A percentile compares a stretch with the other conserved stretches of the same genome.
Conservation (phyloP, 352 stramenopile genomes). For the Phytophthora lateralis region DNA sequence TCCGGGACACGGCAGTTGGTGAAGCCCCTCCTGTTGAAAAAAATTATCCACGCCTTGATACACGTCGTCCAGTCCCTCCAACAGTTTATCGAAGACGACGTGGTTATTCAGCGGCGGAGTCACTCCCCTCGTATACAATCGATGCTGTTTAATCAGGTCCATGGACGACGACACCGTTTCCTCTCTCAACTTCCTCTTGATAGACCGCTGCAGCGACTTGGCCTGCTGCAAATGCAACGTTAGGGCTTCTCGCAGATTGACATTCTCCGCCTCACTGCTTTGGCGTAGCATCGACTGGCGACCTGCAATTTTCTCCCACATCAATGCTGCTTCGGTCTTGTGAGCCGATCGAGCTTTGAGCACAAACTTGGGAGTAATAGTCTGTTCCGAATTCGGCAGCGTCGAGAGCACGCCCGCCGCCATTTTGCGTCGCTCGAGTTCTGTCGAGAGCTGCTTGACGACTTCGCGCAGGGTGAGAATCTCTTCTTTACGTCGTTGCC, state of each 20-base stretch:
- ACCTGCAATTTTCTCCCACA: conserved; percentile 30
- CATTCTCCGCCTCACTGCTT: conserved; percentile 24
- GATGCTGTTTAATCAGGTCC: conserved; percentile 10
- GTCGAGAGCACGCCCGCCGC: conserved; percentile 27
- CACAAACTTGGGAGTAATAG: background rate
- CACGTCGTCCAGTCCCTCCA: conserved; percentile 15
- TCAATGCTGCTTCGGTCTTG: conserved; percentile 17
- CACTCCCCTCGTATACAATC: conserved; percentile 18
- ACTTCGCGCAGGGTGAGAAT: conserved; percentile 23
- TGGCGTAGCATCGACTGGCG: conserved; percentile 22
- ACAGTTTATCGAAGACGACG: conserved; percentile 21
- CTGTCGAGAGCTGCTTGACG: conserved; percentile 21
- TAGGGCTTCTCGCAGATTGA: conserved; percentile 13
- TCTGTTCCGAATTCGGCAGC: conserved; percentile 3
- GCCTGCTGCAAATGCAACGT: conserved; percentile 23
- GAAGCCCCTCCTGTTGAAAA: conserved; percentile 12
- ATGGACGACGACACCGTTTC: conserved; percentile 17
- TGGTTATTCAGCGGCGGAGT: conserved; percentile 25
- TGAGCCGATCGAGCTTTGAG: conserved; percentile 1
- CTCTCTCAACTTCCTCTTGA: conserved; percentile 26
- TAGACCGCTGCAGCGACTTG: conserved; percentile 23
- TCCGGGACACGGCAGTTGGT: conserved; percentile 8
- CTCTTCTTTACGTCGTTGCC: conserved; percentile 35
- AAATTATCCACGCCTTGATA: conserved; percentile 15
- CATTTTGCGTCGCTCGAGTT: conserved; percentile 27